These are phyloP conservation scores for Arctium lappa DNA, from an alignment of 129 eudicot species.

Conservation along the genomic window DNA sequence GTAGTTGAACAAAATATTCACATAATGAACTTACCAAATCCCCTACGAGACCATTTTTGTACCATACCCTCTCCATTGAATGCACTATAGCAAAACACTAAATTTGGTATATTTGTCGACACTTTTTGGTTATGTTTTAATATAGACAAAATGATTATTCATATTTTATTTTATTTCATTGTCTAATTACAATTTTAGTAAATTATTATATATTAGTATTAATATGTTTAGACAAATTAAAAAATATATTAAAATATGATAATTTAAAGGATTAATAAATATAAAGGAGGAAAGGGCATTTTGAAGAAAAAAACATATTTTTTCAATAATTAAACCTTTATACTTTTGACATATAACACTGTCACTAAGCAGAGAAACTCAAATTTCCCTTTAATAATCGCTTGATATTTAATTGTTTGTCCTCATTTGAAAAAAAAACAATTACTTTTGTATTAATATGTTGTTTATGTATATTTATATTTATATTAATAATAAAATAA, in stretches of 20 bases:
- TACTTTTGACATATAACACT: neutral
- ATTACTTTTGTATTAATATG: neutral
- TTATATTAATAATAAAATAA: neutral
- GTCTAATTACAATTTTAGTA: neutral
- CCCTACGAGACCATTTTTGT: too few species aligned
- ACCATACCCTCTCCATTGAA: neutral
- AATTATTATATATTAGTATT: neutral
- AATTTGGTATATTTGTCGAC: neutral
- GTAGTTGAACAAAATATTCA: too few species aligned
- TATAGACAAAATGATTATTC: neutral
- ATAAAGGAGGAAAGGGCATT: neutral
- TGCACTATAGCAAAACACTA: neutral
- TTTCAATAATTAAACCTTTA: neutral
- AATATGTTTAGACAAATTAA: too few species aligned
- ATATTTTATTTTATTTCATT: neutral
- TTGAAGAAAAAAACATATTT: neutral
- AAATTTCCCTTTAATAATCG: neutral
- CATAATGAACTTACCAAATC: too few species aligned
- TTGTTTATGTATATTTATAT: neutral
- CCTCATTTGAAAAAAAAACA: neutral
- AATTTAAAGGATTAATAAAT: neutral
- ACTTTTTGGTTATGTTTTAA: neutral
- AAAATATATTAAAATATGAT: neutral
- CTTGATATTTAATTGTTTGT: neutral
- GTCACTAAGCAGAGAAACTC: neutral